Base-by-base conservation (phyloP, 169 alveolate species). In the Babesia ovis region DNA sequence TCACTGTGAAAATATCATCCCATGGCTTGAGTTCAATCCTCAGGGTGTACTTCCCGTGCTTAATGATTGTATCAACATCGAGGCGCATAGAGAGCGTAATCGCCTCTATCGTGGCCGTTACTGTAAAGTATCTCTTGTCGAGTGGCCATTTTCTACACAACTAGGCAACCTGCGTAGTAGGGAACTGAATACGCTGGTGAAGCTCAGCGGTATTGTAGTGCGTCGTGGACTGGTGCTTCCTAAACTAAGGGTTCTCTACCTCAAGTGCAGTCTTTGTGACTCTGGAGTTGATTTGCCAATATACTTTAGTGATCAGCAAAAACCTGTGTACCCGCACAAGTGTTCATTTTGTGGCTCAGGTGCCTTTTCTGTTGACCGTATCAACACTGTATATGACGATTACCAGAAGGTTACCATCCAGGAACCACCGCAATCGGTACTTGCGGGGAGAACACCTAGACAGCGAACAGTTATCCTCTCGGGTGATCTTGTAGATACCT, bases 391-490 rank as follows among this genome's bases (percentile, higher is more conserved):
- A 20, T 98, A 97, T 79, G 93, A 98, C 62, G 98, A 97, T 81
- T 97, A 93, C 75, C 98, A 98, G 87, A 95, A 96, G 86, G 88
- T 97, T 50, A 96, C 99, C 4, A 83, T 98, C 6, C 97, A 98
- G 91, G 99, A 96, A 77, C 94, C 98, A 6, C 99, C 99, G 45
- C 97, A 97, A 37, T 86, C 95, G 51, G 99, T 97, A n/a, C 98
- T 98, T 12, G 98, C 99, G 20, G 99, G 99, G 16, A 85, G 99
- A 70, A 98, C 98, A 20, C 99, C 99, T n/a, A 92, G 99, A 54
- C 96, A 96, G 82, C 94, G 98, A 50, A 98, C 96, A 77, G 98
- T 97, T 1, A 89, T 97, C 32, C 93, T 98, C 12, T 87, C 94
- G 12, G 98, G 98, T 46, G 99, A 98, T 84, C 83, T 96, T 66